Evolutionary conservation across 129 eudicot genomes (phyloP), one percentile per base, ranked within the genome.

Genomic region (Artemisia argyi): DNA sequence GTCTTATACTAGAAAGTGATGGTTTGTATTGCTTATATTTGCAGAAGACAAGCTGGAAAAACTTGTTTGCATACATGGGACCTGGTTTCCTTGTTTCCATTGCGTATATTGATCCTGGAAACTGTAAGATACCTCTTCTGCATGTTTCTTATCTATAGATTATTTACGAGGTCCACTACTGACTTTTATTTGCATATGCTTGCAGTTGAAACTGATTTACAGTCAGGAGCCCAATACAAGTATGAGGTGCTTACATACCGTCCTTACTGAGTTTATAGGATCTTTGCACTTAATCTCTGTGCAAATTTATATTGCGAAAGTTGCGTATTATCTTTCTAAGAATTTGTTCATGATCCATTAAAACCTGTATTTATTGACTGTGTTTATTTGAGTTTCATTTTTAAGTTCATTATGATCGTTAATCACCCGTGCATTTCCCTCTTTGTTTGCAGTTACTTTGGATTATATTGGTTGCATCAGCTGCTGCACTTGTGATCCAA

Each of bases 51-150:
- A 83, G 97, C 85, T 95, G 99, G 99, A 95, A 84, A 82, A 95
- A 95, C 80, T 78, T 95, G 2, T 86, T 95, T 67, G 75, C 97
- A 6, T 95, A 95, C 68, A 76, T 95, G 86, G 99, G 99, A 10
- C 99, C 99, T 42, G 99, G 99, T 15, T 95, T 95, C 79, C 97
- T 95, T 53, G 99, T 95, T 73, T 90, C 93, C 42, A 95, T 95
- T 58, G 99, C 99, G 49, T 95, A 95, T 50, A 95, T 95, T 26
- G 99, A 95, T 85, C 99, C 99, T 28, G 99, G 99, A 74, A 95
- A 95, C 54, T 88, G 99, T 95, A 88, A 86, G 95, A 60, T 74
- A 0, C 65, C 26, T 26, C 9, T 49, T 11, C 73, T 63, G 6
- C 50, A 18, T n/a, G 17, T 68, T 73, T 14, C 8, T 32, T 11